A percentile compares a stretch with the other conserved stretches of the same genome.
phyloP scores from a whole-genome alignment of 1,284 basidiomycete species.

The Golubevia pallescens region DNA sequence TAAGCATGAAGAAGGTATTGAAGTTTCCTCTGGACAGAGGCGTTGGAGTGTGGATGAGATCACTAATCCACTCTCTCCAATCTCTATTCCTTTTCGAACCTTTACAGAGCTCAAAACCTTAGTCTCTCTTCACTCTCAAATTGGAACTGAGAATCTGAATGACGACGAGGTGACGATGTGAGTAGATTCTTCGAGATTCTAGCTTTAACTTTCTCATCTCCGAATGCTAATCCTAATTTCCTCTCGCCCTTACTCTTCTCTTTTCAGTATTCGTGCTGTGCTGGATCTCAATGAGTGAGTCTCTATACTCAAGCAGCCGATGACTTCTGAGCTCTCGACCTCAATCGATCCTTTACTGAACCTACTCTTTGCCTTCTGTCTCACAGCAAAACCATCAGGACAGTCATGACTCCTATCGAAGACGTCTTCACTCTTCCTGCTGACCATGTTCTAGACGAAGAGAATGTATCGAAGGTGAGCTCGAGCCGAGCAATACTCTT shows the following conservation, averaged over 20 bases:
- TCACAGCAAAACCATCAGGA: constrained; percentile 72
- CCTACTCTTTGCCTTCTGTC: neutral
- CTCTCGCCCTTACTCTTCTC: constrained; percentile 18
- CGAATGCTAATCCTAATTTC: constrained; percentile 26
- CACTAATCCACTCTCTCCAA: constrained; percentile 7
- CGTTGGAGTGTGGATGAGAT: neutral
- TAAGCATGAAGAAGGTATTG: constrained; percentile 70
- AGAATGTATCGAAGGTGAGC: constrained; percentile 72
- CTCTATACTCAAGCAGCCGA: neutral
- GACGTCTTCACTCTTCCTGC: constrained; percentile 79
- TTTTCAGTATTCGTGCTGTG: constrained; percentile 54
- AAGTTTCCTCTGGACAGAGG: constrained; percentile 2
- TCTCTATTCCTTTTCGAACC: constrained; percentile 66
- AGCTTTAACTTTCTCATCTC: constrained; percentile 69
- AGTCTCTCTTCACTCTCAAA: constrained; percentile 78
- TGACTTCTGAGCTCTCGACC: neutral
- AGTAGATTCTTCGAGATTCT: constrained; percentile 65
- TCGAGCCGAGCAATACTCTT: constrained; percentile 68
- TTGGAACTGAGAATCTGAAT: constrained; percentile 78
- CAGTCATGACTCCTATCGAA: constrained; percentile 82
- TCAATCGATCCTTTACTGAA: no score
- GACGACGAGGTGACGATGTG: constrained; percentile 78
- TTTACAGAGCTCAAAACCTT: constrained; percentile 93
- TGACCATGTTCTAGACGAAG: constrained; percentile 80
- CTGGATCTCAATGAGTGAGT: neutral